These are phyloP conservation scores for Nitzschia palea DNA, from an alignment of 108 stramenopile species.

Conservation along the genomic window DNA sequence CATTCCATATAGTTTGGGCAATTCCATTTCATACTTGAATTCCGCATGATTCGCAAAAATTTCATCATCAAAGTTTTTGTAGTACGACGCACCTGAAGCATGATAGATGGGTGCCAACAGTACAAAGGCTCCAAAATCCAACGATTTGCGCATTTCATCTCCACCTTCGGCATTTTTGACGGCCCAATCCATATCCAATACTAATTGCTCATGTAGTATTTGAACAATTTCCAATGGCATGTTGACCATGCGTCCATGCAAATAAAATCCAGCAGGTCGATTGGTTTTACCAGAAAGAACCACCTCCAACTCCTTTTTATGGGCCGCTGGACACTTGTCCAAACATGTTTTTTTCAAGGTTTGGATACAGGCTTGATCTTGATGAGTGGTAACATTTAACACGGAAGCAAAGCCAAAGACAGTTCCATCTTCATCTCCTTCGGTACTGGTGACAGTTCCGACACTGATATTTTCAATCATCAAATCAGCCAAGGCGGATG, in stretches of 20 bases:
- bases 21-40: slow-evolving; percentile 66
- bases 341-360: slow-evolving; percentile 58
- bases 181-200: slow-evolving; percentile 84
- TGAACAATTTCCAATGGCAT: slow-evolving; percentile 77
- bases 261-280: slow-evolving; percentile 80
- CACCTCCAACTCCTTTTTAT: slow-evolving; percentile 64
- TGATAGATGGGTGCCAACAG: slow-evolving; percentile 63
- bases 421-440: slow-evolving; percentile 51
- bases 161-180: slow-evolving; percentile 60
- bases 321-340: slow-evolving; percentile 59
- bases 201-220: slow-evolving; percentile 77
- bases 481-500: slow-evolving; percentile 66
- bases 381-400: slow-evolving; percentile 73
- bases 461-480: slow-evolving; percentile 75
- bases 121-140: slow-evolving; percentile 85
- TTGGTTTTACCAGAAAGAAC: slow-evolving; percentile 78
- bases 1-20: slow-evolving; percentile 55
- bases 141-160: slow-evolving; percentile 59
- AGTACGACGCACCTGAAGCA: slow-evolving; percentile 33
- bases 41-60: slow-evolving; percentile 76
- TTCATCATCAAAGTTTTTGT: slow-evolving; percentile 87
- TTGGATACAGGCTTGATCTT: slow-evolving; percentile 49
- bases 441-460: slow-evolving; percentile 77
- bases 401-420: slow-evolving; percentile 84
- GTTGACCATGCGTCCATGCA: slow-evolving; percentile 87